A percentile compares a stretch with the other conserved stretches of the same genome.
Conservation (phyloP, 345 rosid species). For the Rhodamnia argentea region DNA sequence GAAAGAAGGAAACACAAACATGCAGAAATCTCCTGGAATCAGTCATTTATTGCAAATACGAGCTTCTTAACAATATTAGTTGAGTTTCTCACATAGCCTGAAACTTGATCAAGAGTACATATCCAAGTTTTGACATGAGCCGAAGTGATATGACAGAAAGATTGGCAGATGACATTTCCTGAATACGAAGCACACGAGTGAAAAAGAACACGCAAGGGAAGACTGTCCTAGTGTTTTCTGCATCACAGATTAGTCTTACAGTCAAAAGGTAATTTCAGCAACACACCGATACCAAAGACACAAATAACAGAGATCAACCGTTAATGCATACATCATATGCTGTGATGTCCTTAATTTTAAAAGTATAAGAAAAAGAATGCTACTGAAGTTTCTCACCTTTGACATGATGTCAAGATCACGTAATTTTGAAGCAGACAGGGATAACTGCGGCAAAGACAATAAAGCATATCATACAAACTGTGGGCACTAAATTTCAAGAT, state of each 20-base stretch:
- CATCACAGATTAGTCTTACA: background rate
- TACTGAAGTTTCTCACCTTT: constrained; percentile 27
- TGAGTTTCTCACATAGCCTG: background rate
- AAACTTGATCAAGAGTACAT: background rate
- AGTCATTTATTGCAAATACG: background rate
- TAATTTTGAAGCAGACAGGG: constrained; percentile 66
- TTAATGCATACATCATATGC: background rate
- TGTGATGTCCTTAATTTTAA: background rate
- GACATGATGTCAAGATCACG: constrained; percentile 65
- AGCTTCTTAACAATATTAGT: background rate
- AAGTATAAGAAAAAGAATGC: background rate
- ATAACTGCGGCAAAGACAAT: constrained; percentile 33
- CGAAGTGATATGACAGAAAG: background rate
- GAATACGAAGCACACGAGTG: background rate
- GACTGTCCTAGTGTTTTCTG: background rate
- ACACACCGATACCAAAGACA: background rate
- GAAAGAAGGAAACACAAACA: background rate
- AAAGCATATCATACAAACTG: background rate
- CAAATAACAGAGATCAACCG: background rate
- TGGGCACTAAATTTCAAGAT: background rate
- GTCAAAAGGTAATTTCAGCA: background rate
- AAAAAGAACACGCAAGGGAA: background rate
- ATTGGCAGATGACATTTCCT: background rate
- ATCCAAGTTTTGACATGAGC: background rate
- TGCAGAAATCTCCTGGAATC: background rate